Percentiles rank a stretch among this genome's conserved stretches.
Conservation (phyloP, 352 stramenopile genomes). For the Globisporangium paroecandrum region DNA sequence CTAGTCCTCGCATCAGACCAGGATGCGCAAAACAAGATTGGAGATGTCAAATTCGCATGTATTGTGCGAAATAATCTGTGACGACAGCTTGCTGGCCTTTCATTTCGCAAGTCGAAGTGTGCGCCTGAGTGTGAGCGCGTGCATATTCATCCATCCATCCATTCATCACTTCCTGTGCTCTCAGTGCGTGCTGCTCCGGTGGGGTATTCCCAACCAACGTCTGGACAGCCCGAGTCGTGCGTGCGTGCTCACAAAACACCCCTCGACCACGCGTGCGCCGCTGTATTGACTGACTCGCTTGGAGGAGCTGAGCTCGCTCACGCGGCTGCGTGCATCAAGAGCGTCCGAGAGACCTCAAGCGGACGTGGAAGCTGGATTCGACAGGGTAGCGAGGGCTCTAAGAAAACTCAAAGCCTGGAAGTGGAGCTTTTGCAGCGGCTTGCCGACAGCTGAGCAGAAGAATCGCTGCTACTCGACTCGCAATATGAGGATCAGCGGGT, state of each 20-base stretch:
- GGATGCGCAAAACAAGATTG: no score
- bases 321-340: neutral
- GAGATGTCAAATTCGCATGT: neutral
- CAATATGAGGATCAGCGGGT: no score
- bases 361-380: neutral
- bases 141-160: no score
- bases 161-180: neutral
- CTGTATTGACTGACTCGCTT: no score
- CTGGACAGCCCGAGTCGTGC: no score
- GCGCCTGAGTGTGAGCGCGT: no score
- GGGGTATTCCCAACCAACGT: no score
- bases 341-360: neutral
- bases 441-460: no score
- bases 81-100: neutral
- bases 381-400: neutral
- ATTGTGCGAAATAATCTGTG: neutral
- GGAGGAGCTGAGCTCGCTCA: neutral
- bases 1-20: no score
- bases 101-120: neutral
- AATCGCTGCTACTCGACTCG: no score
- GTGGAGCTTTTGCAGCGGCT: neutral
- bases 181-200: neutral
- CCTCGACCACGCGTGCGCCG: no score
- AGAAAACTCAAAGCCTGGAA: neutral
- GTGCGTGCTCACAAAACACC: no score